Conservation (phyloP, 306 rosid species). For the Parietaria judaica region DNA sequence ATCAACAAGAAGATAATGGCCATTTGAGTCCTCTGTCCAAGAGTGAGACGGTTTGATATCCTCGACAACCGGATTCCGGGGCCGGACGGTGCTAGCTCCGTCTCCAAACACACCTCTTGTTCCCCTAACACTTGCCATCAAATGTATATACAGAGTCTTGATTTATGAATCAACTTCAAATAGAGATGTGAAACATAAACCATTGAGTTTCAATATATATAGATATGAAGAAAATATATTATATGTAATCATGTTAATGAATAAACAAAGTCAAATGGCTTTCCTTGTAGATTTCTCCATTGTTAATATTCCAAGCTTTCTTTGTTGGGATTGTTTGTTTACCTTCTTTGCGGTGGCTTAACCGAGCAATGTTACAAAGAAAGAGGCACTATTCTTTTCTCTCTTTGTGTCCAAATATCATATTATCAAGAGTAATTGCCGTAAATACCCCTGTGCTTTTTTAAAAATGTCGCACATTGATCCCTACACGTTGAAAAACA, state of each 20-base stretch:
- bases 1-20: slow-evolving; percentile 56
- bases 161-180: too few species aligned
- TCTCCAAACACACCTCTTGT: too few species aligned
- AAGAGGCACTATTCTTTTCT: slow-evolving; percentile 33
- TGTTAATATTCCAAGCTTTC: slow-evolving; percentile 55
- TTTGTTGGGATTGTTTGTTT: slow-evolving; percentile 13
- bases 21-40: slow-evolving; percentile 49
- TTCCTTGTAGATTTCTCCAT: slow-evolving; percentile 30
- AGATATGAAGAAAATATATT: not conserved
- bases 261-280: slow-evolving; percentile 15
- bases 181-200: not conserved
- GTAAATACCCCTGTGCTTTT: too few species aligned
- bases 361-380: slow-evolving; percentile 17
- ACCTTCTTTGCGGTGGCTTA: slow-evolving; percentile 23
- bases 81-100: too few species aligned
- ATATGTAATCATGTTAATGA: not conserved
- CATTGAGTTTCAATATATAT: not conserved
- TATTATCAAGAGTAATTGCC: too few species aligned
- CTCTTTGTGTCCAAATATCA: slow-evolving; percentile 23
- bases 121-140: slow-evolving; percentile 41
- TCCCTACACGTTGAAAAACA: too few species aligned
- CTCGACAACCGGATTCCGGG: slow-evolving; percentile 19
- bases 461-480: too few species aligned
- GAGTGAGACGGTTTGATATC: slow-evolving; percentile 40
- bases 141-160: not conserved